Percentiles rank a stretch among this genome's conserved stretches.
phyloP scores from a whole-genome alignment of 1,139 yeast genomes.

The Hemisphaericaspora xylofermentans region DNA sequence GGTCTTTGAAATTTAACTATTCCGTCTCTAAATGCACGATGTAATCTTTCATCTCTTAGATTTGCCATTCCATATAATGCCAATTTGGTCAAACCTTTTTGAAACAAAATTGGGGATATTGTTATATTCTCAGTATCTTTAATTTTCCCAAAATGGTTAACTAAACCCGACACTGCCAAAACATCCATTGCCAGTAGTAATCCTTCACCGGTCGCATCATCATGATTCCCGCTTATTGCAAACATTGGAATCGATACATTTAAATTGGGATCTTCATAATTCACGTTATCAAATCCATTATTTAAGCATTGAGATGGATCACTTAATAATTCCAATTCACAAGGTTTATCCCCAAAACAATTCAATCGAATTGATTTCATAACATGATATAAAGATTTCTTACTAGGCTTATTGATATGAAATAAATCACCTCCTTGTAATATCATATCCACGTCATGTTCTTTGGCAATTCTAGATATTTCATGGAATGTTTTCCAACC shows the following conservation, averaged over 20 bases:
- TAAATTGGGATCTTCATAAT: slow-evolving; percentile 86
- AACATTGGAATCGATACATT: slow-evolving; percentile 91
- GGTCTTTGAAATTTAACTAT: slow-evolving; percentile 80
- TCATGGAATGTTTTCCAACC: slow-evolving; percentile 87
- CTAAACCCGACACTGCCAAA: slow-evolving; percentile 73
- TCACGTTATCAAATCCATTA: slow-evolving; percentile 64
- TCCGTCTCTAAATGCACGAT: slow-evolving; percentile 78
- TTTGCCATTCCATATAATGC: slow-evolving; percentile 90
- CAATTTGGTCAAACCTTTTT: slow-evolving; percentile 77
- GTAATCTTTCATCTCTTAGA: slow-evolving; percentile 85
- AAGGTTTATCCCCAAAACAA: slow-evolving; percentile 86
- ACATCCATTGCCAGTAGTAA: slow-evolving; percentile 87
- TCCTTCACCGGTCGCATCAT: slow-evolving; percentile 91
- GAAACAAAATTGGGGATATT: slow-evolving; percentile 75
- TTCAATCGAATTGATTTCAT: slow-evolving; percentile 66
- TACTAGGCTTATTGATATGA: slow-evolving; percentile 85
- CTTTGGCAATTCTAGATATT: slow-evolving; percentile 70
- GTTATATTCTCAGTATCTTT: slow-evolving; percentile 71
- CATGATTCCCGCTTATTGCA: slow-evolving; percentile 95
- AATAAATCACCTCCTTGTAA: slow-evolving; percentile 92
- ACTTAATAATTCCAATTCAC: slow-evolving; percentile 79
- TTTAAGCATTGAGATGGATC: slow-evolving; percentile 68
- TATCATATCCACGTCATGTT: slow-evolving; percentile 80
- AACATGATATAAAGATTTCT: slow-evolving; percentile 83
- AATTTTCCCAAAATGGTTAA: slow-evolving; percentile 89